Evolutionary conservation across 257 asterid genomes (phyloP), one percentile per base, ranked within the genome.

Genomic region (Solanum sparsipilum): DNA sequence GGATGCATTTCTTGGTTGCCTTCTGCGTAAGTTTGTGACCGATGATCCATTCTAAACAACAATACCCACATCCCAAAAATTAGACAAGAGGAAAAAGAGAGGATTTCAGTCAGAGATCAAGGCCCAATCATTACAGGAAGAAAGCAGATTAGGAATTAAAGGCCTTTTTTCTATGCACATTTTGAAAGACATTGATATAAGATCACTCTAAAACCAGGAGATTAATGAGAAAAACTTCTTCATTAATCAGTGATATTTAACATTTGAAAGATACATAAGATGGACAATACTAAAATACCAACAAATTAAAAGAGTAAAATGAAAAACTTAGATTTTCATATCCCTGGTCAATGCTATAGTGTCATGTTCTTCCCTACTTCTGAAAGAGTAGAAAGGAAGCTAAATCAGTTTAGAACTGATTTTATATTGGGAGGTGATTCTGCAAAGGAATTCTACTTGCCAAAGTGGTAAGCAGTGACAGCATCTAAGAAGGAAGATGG

Each of bases 31-130:
- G 88, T 89, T 88, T 87, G 93, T 32, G 67, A 70, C 65, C 31
- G 87, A 86, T 78, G 90, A 87, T 52, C 88, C 91, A 89, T 94
- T 93, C 99, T 96, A 94, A 60, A 91, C 27, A 76, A 86, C 21
- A 46, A 46, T 86, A 31, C 38, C 86, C 27, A 48, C 44, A 20
- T 31, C 70, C 85, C 70, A 52, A 73, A 86, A 86, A 86, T 38
- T 48, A 23, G 84, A 72, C 7, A 31, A 31, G 48, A 84, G 78
- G 79, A 63, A 63, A 39, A 31, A 41, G 39, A 71, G 20, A 36
- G 32, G 27, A 29, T 25, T 11, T 65, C 21, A 27, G 67, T 36
- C 63, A 63, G 67, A 67, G 87, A 41, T 18, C 58, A 65, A 67
- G 44, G 79, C 27, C 44, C 65, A 82, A 16, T 29, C 44, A 38